Evolutionary conservation across 2,329 filamentous ascomycete genomes (phyloP).

Genomic region (Fusarium pseudonygamai): DNA sequence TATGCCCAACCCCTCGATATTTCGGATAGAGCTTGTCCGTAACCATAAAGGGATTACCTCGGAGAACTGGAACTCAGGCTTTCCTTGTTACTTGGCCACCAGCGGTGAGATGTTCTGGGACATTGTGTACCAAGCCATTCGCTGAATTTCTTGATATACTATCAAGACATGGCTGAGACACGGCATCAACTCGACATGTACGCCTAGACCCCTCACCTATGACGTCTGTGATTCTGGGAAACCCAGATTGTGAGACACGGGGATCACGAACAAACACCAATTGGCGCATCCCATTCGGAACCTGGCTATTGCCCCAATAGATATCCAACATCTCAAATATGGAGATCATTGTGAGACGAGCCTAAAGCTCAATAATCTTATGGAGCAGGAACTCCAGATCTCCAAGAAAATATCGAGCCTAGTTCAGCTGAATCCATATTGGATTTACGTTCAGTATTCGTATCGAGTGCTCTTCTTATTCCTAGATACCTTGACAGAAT

Average conservation of each 20-base stretch:
- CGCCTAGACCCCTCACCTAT: not conserved
- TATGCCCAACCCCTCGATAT: not conserved
- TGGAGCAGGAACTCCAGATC: no score
- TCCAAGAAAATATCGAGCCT: not conserved
- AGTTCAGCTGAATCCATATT: not conserved
- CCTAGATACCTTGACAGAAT: not conserved
- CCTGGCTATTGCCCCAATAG: not conserved
- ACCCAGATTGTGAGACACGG: not conserved
- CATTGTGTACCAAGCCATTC: not conserved
- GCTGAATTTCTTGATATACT: no score
- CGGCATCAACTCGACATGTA: not conserved
- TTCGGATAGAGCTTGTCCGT: not conserved
- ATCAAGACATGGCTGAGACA: not conserved
- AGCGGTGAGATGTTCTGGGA: no score
- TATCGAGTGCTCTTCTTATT: no score
- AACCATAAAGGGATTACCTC: not conserved
- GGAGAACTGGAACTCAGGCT: fast-evolving
- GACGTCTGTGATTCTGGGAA: not conserved
- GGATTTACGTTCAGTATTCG: no score
- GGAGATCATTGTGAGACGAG: not conserved
- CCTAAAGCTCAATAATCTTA: not conserved
- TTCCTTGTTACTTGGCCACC: not conserved
- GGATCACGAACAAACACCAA: not conserved
- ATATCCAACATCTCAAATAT: not conserved
- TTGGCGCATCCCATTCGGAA: no score